Evolutionary conservation across 805 yeast genomes (phyloP).

Genomic region (Ogataea thermomethanolica): DNA sequence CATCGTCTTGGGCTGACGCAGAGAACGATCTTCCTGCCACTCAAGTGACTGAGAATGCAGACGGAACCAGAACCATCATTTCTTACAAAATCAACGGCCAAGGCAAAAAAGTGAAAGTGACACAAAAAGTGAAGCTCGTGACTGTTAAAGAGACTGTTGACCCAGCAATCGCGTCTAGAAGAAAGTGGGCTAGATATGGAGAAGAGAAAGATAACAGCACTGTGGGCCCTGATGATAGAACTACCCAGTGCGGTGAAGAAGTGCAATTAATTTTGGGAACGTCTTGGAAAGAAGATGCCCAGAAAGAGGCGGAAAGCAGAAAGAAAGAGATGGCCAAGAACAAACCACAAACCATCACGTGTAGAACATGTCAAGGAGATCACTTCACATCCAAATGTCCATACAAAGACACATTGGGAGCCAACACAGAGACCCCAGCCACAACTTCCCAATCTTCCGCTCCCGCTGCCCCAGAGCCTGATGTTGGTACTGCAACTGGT

Average conservation of each 20-base stretch:
- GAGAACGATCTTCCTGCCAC: slow-evolving; percentile 72
- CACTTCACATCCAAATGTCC: slow-evolving; percentile 97
- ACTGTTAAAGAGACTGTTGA: slow-evolving; percentile 78
- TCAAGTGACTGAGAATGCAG: slow-evolving; percentile 70
- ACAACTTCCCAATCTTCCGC: slow-evolving; percentile 19
- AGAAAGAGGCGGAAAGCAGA: slow-evolving; percentile 59
- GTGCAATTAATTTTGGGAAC: slow-evolving; percentile 72
- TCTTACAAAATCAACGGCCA: slow-evolving; percentile 70
- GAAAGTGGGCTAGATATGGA: slow-evolving; percentile 86
- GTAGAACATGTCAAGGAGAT: slow-evolving; percentile 92
- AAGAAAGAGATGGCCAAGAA: slow-evolving; percentile 46
- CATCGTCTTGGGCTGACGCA: slow-evolving; percentile 59
- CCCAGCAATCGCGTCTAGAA: slow-evolving; percentile 82
- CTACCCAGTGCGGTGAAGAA: slow-evolving; percentile 86
- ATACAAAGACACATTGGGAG: slow-evolving; percentile 79
- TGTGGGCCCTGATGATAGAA: slow-evolving; percentile 84
- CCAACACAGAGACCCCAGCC: slow-evolving; percentile 26
- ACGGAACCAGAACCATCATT: slow-evolving; percentile 86
- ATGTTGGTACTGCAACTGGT: slow-evolving; percentile 10
- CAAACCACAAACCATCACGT: slow-evolving; percentile 54
- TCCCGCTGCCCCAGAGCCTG: slow-evolving; percentile 15
- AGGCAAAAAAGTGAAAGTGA: slow-evolving; percentile 82
- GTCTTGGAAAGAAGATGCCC: slow-evolving; percentile 73
- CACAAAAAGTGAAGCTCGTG: slow-evolving; percentile 78
- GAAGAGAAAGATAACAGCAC: slow-evolving; percentile 62